Base-by-base conservation (phyloP, 371 early-diverging fungal genomes). In the Mucor circinelloides region DNA sequence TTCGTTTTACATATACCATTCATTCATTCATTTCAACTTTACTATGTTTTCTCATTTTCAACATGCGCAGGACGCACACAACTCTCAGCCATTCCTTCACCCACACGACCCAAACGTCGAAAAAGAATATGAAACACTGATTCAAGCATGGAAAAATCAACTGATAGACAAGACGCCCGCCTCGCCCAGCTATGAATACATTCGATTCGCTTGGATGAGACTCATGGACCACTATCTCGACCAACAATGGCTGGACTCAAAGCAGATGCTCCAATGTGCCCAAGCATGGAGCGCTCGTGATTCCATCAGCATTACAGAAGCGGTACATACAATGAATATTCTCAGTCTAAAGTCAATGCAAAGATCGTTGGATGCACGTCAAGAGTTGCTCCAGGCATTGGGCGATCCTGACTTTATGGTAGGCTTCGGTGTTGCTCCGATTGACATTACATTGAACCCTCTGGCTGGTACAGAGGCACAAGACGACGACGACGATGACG, bases 261-360 rank as follows among this genome's bases (percentile, higher is more conserved):
- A 81, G 32, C 76, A 73, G 32, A 76, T 81, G 73, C 66, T 81
- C 0, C 74, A 76, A 32, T 81, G 81, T 40, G 81, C 81, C 23
- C 78, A 78, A 54, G 76, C 76, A 25, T 81, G 81, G 81, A 78
- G 76, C 19, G 60, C 67, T 5, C 73, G 72, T n/a, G 66, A 71
- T 17, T 58, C 67, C 6, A 48, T 78, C 12, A 66, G 63, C 21
- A 17, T 72, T 2, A 34, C 56, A 9, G 78, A 81, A 50, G 81
- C 78, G 1, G 76, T 76, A 2, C 78, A 69, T 61, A 74, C 81
- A 3, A 76, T 81, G 73, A 81, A 78, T 12, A 71, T 78, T 2
- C 34, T 81, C 10, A 70, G 81, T 23, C 66, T 81, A 19, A 74
- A 76, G 38, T 38, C 69, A 19, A 74, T 81, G 81, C 76, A 78